Evolutionary conservation across 805 yeast species (phyloP).

Genomic region (Candida mattraensis): DNA sequence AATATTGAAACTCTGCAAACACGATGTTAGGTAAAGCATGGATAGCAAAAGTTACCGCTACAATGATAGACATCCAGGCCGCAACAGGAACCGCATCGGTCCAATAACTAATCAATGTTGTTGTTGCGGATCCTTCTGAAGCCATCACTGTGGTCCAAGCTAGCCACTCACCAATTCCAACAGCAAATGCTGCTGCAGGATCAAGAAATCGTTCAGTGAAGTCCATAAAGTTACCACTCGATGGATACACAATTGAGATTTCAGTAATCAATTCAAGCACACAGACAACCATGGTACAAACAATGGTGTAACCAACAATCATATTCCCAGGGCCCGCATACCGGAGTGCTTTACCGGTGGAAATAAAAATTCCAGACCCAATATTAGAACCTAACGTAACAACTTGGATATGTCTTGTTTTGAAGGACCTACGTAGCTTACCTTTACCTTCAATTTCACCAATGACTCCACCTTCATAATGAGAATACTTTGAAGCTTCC

Average conservation of each 20-base stretch:
- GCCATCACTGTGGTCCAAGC: slow-evolving; percentile 17
- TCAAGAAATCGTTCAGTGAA: slow-evolving; percentile 12
- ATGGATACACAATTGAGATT: slow-evolving; percentile 13
- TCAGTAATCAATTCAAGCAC: slow-evolving; percentile 14
- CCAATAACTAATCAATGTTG: slow-evolving; percentile 12
- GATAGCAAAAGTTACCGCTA: slow-evolving; percentile 12
- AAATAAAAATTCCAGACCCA: slow-evolving; percentile 13
- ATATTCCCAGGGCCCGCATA: slow-evolving; percentile 15
- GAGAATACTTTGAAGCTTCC: slow-evolving; percentile 4
- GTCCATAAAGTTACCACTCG: slow-evolving; percentile 14
- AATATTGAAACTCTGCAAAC: slow-evolving; percentile 14
- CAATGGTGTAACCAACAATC: slow-evolving; percentile 14
- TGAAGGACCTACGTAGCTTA: slow-evolving; percentile 8
- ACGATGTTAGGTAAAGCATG: slow-evolving; percentile 12
- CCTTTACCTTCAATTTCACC: slow-evolving; percentile 14
- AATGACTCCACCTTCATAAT: slow-evolving; percentile 7
- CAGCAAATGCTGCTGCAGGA: slow-evolving; percentile 15
- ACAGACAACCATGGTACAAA: slow-evolving; percentile 12
- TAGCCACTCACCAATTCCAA: slow-evolving; percentile 14
- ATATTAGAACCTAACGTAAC: slow-evolving; percentile 12
- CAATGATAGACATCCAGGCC: slow-evolving; percentile 14
- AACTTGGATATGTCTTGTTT: slow-evolving; percentile 13
- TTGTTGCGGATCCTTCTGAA: slow-evolving; percentile 14
- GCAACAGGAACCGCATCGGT: slow-evolving; percentile 13
- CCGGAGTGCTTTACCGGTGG: slow-evolving; percentile 11